Base-by-base conservation (phyloP, 768 basidiomycete species). In the Trametes punicea region DNA sequence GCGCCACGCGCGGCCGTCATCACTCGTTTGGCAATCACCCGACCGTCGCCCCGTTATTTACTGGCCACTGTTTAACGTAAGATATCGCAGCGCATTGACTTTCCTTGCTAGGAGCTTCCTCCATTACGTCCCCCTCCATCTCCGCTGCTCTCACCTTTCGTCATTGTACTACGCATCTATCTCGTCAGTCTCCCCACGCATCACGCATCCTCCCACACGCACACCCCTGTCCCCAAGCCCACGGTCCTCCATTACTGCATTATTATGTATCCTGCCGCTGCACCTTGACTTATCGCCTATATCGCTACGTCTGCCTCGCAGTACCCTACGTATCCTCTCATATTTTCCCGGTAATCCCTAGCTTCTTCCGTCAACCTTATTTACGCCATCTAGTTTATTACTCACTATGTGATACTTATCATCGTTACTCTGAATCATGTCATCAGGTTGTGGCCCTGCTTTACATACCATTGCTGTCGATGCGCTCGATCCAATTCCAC, bases 11-110 rank as follows among this genome's bases (percentile, higher is more conserved):
- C 31, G 18, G 27, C 20, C 25, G 42, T 29, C 56, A 46, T 46
- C 56, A 38, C 45, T 51, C 56, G 48, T 46, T 46, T 51, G 44
- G 45, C 55, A 44, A 33, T n/a, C 44, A 13, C 34, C 45, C 56
- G 49, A 46, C 49, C 44, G 21, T 42, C 56, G 50, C 50, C 25
- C 53, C 53, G 58, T 60, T 60, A 60, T 60, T 60, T 60, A 45
- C 46, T 20, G 15, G 29, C 30, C 46, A n/a, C 4, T 58, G 46
- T 53, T 47, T 48, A 48, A 53, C 51, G 51, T 53, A 58, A 51
- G 44, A 45, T 49, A 47, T 44, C 46, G 54, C 54, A 47, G 46
- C 46, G 23, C 46, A 47, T 46, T 55, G 54, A 55, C 54, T 27
- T 33, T 55, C 21, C 27, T 29, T 21, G 36, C 33, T 34, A 46